Base-by-base conservation (phyloP, 2,329 filamentous ascomycete species). In the Diplodia seriata region DNA sequence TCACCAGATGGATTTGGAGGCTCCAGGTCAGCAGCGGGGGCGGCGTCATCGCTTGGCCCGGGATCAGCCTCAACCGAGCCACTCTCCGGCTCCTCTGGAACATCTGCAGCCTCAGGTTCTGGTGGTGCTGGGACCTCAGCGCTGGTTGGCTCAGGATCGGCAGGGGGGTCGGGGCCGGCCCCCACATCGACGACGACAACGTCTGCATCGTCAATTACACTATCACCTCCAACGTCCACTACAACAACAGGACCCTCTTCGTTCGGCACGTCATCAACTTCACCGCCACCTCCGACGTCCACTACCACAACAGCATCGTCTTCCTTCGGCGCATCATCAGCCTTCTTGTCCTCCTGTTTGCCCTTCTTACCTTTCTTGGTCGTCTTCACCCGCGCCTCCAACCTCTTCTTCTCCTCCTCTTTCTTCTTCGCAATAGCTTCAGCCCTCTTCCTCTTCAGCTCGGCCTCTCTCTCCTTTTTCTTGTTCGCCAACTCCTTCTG, bases 111-210 rank as follows among this genome's bases (percentile, higher is more conserved):
- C n/a, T 61, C 56, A 33, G 56, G 40, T 29, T 18, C 56, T 20
- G 38, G 26, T 49, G 56, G 56, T n/a, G 56, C 38, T 18, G 56
- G 56, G 23, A 11, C 15, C 14, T 15, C 23, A 29, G 47, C 56
- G 20, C 40, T 49, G 38, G 38, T 49, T 61, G 56, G 56, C 26
- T 61, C 56, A 20, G 56, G 7, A 31, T 61, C 56, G 26, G 56
- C 56, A 12, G 56, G 56, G 57, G 57, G 23, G 15, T 62, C 57
- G 31, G 38, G 18, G n/a, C 14, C 20, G 43, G 43, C 59, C n/a
- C 59, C 59, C 23, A 63, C 59, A 51, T 63, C 59, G 23, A 38
- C 59, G 29, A 62, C 57, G 26, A 63, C 59, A 7, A 51, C 43
- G 5, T 63, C 59, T 9, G 18, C 57, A 38, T 63, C 64, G 11